These are phyloP conservation scores for Diversispora eburnea DNA, from an alignment of 192 early-diverging fungal genomes.

Conservation along the genomic window DNA sequence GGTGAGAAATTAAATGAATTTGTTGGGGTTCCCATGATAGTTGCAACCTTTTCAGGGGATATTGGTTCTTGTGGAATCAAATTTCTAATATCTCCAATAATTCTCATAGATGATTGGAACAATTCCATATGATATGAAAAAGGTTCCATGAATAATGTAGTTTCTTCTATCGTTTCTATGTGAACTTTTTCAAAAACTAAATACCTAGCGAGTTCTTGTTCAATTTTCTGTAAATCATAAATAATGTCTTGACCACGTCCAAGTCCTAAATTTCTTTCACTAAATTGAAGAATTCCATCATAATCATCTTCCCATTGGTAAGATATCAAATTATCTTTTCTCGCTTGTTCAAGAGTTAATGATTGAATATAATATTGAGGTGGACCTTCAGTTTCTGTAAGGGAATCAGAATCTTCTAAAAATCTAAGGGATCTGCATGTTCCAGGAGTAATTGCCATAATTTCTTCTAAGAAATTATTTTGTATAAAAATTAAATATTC, in stretches of 20 bases:
- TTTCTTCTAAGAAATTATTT: slow-evolving; percentile 17
- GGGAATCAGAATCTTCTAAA: neutral
- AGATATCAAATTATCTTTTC: neutral
- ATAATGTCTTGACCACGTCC: slow-evolving; percentile 2
- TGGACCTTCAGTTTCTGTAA: neutral
- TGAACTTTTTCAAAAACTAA: slow-evolving; percentile 29
- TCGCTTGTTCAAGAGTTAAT: slow-evolving; percentile 2
- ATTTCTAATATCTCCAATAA: slow-evolving; percentile 21
- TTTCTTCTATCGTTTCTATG: slow-evolving; percentile 7
- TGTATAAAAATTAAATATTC: slow-evolving; percentile 20
- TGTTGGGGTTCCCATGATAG: neutral
- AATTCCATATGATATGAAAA: slow-evolving; percentile 32
- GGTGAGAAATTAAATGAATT: neutral
- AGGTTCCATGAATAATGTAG: slow-evolving; percentile 13
- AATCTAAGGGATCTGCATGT: slow-evolving; percentile 1
- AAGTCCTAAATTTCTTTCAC: slow-evolving; percentile 10
- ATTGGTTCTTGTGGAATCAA: slow-evolving; percentile 26
- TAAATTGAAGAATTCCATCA: slow-evolving; percentile 8
- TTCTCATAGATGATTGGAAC: slow-evolving; percentile 21
- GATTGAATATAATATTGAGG: slow-evolving; percentile 15
- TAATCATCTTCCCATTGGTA: slow-evolving; percentile 20
- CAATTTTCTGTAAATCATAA: slow-evolving; percentile 27
- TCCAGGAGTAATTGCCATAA: slow-evolving; percentile 1
- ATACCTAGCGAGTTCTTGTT: slow-evolving; percentile 8
- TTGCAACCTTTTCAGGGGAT: neutral